phyloP scores from a whole-genome alignment of 2,329 filamentous ascomycete species.

The Aspergillus japonicus region DNA sequence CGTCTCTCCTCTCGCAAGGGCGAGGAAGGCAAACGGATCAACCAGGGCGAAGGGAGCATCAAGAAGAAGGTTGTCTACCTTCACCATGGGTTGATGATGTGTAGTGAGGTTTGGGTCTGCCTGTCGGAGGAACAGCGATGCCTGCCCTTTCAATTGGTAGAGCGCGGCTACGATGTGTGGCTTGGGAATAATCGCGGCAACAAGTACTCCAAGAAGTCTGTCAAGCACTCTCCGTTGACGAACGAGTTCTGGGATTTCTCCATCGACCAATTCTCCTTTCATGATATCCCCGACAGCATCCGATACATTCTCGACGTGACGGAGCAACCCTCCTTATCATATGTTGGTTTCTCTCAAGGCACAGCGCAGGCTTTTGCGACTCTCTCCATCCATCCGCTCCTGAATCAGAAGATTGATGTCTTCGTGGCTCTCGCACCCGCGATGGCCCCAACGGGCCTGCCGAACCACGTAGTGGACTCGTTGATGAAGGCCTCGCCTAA shows the following conservation, averaged over 20 bases:
- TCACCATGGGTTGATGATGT: conserved; percentile 96
- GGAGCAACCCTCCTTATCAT: conserved; percentile 78
- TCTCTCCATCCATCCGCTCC: conserved; percentile 82
- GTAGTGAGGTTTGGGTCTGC: conserved; percentile 97
- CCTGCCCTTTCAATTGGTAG: conserved; percentile 83
- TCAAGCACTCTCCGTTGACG: conserved; percentile 70
- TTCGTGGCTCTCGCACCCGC: conserved; percentile 95
- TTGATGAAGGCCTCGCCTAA: conserved; percentile 92
- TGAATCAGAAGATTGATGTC: conserved; percentile 91
- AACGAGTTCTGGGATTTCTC: conserved; percentile 93
- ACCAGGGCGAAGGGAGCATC: conserved; percentile 62
- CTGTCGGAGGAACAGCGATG: conserved; percentile 82
- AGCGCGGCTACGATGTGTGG: conserved; percentile 95
- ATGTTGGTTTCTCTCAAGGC: conserved; percentile 95
- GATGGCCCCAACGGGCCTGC: conserved; percentile 90
- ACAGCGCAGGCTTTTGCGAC: conserved; percentile 96
- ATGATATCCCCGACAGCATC: conserved; percentile 95
- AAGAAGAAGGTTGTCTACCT: conserved; percentile 88
- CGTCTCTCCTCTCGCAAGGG: conserved; percentile 79
- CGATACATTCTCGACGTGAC: conserved; percentile 86
- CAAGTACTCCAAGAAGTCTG: conserved; percentile 97
- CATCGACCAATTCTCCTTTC: conserved; percentile 96
- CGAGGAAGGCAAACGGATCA: conserved; percentile 76
- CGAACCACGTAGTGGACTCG: conserved; percentile 86
- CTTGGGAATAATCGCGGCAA: conserved; percentile 97